Evolutionary conservation across 257 asterid genomes (phyloP), one percentile per base, ranked within the genome.

Genomic region (Avicennia marina): DNA sequence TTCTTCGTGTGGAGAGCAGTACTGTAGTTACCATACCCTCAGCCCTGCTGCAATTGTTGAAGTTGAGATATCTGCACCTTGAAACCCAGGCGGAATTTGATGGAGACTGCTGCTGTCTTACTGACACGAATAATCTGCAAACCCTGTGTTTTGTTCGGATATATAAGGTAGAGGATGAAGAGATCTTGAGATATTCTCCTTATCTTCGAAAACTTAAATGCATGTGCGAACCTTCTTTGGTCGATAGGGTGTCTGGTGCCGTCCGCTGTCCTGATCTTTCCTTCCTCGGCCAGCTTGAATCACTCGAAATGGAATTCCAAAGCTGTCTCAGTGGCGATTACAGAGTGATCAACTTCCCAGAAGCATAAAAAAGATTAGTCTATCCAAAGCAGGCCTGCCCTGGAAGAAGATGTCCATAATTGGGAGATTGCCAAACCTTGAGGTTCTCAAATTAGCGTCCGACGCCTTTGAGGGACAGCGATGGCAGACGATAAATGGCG

Each of bases 371-470:
- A 52, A 41, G 40, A 40, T 50, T 9, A 10, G 5, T 25, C 42
- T 25, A 15, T 13, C 24, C 15, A n/a, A 15, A 13, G 9, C 15
- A 15, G 26, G 7, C 1, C 15, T 62, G 21, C 38, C 52, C n/a
- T 41, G 54, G 44, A 44, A 58, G 12, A 25, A 53, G 18, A 60
- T 67, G 22, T 43, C 63, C 6, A 5, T 36, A 2, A 16, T 67
- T 26, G 56, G 51, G 9, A 6, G n/a, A 47, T 20, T 67, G 25
- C 57, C 44, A 18, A 52, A 22, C 7, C 67, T 67, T 5, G 56
- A 53, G 27, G 67, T 60, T 33, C 73, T 67, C 42, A 67, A 67
- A 27, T 17, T 67, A 45, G 40, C 2, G 7, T 9, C 5, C 15
- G 24, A 19, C 33, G 67, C 56, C 10, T 60, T 67, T 44, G 27